These are phyloP conservation scores for Wickerhamomyces alni DNA, from an alignment of 805 yeast genomes.

Conservation along the genomic window DNA sequence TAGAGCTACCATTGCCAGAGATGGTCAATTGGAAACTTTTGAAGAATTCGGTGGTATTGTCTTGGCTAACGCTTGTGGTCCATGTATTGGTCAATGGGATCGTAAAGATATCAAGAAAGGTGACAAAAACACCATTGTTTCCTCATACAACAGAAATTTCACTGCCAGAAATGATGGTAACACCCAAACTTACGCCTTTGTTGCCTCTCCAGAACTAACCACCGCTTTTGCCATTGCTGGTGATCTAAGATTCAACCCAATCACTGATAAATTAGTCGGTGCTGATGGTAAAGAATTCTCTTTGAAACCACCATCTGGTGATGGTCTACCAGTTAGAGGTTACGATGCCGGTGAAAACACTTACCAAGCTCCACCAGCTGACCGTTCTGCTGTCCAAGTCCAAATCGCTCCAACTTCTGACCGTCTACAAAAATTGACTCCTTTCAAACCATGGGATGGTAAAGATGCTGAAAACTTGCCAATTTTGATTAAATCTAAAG, in stretches of 20 bases:
- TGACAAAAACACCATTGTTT: slow-evolving; percentile 93
- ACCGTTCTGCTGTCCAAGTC: slow-evolving; percentile 70
- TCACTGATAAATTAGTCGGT: slow-evolving; percentile 84
- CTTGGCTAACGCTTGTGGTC: slow-evolving; percentile 97
- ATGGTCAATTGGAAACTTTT: slow-evolving; percentile 85
- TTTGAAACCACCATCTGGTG: slow-evolving; percentile 83
- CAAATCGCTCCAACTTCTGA: slow-evolving; percentile 84
- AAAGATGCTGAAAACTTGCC: slow-evolving; percentile 87
- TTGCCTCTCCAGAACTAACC: slow-evolving; percentile 94
- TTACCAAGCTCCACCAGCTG: slow-evolving; percentile 94
- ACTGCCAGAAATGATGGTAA: slow-evolving; percentile 97
- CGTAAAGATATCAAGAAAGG: slow-evolving; percentile 89
- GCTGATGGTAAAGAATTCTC: slow-evolving; percentile 87
- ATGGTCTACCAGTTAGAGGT: slow-evolving; percentile 84
- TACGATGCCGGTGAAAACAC: slow-evolving; percentile 93
- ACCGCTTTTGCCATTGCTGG: slow-evolving; percentile 96
- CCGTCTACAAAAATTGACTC: slow-evolving; percentile 91
- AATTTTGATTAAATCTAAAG: slow-evolving; percentile 90
- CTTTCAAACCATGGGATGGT: slow-evolving; percentile 96
- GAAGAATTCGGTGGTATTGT: slow-evolving; percentile 91
- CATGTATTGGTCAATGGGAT: slow-evolving; percentile 99
- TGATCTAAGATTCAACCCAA: slow-evolving; percentile 93
- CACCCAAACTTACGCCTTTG: slow-evolving; percentile 95
- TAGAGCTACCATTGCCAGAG: slow-evolving; percentile 96
- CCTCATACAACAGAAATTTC: slow-evolving; percentile 97